Conservation (phyloP, 1,284 basidiomycete species). For the Cutaneotrichosporon curvatum region DNA sequence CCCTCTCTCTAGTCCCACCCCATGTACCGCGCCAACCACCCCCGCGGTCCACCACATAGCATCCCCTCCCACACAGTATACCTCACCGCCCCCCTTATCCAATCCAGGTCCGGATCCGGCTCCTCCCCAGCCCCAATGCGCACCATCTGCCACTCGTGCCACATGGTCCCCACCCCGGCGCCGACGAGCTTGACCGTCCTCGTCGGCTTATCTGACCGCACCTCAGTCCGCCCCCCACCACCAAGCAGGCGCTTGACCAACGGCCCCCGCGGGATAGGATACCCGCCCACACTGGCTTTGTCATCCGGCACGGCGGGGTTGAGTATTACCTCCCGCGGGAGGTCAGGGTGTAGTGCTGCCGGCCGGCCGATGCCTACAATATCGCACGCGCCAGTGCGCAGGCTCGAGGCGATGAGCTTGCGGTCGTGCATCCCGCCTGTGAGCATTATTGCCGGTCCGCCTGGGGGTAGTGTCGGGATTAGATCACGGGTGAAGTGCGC, state of each 20-base stretch:
- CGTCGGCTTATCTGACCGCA: no score
- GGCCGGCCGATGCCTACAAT: conserved; percentile 39
- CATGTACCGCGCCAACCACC: conserved; percentile 11
- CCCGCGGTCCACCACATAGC: conserved; percentile 23
- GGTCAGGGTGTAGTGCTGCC: conserved; percentile 30
- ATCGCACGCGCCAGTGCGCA: conserved; percentile 33
- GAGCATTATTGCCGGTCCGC: conserved; percentile 39
- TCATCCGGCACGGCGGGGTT: conserved; percentile 21
- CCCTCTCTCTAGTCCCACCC: conserved; percentile 5
- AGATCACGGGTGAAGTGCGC: conserved; percentile 35
- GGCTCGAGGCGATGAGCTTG: conserved; percentile 24
- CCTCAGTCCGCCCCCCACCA: conserved; percentile 16
- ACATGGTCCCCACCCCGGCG: conserved; percentile 36
- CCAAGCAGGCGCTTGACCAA: conserved; percentile 21
- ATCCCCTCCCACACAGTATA: conserved; percentile 32
- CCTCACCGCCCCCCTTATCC: conserved; percentile 21
- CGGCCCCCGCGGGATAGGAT: conserved; percentile 27
- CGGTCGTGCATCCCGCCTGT: conserved; percentile 40
- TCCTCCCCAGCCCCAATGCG: conserved; percentile 33
- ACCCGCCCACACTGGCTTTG: conserved; percentile 23
- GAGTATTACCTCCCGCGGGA: conserved; percentile 27
- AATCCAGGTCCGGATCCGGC: conserved; percentile 30
- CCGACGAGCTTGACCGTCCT: conserved; percentile 32
- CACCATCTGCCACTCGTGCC: conserved; percentile 44
- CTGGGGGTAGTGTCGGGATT: conserved; percentile 30